Evolutionary conservation across 345 rosid species (phyloP), one percentile per base, ranked within the genome.

Genomic region (Eucalyptus regnans): DNA sequence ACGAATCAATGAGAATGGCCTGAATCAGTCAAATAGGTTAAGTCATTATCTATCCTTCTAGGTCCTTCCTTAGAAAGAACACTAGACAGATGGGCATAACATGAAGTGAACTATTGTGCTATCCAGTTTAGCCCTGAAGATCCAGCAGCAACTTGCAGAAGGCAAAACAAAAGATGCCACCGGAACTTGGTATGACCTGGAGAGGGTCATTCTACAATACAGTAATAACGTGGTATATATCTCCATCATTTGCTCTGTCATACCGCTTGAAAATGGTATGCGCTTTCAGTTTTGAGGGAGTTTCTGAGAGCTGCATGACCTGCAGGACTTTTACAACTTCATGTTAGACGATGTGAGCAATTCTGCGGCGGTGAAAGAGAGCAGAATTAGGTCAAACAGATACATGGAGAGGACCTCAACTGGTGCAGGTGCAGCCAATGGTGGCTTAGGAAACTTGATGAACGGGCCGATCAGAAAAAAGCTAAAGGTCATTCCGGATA

Each of bases 271-370:
- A 66, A 25, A 66, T 31, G 79, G 22, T 66, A 5, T 51, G 15
- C n/a, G 64, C 10, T 43, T 62, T 50, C 60, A 58, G 51, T 43
- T 3, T 71, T 48, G 49, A 86, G 33, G 56, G 86, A 62, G 76
- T 50, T 37, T 14, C 12, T 20, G 6, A 10, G 43, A 52, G 37
- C 2, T 22, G 48, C 62, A 33, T 9, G 62, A 58, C 18, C 68
- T 89, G 60, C 90, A 93, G 93, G 90, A 91, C 87, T 89, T 90
- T 60, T 90, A 91, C 58, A 92, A 93, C 89, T 92, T 93, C 86
- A 44, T 93, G 89, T 85, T 92, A 51, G 93, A 92, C 68, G 7
- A 1, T 12, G 76, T 31, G 4, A 64, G 90, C 37, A 80, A 58
- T 43, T 58, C 91, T 8, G 86, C 41, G 20, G 13, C 23, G 6